Conservation (phyloP, 129 eudicot genomes). For the Helianthus annuus region DNA sequence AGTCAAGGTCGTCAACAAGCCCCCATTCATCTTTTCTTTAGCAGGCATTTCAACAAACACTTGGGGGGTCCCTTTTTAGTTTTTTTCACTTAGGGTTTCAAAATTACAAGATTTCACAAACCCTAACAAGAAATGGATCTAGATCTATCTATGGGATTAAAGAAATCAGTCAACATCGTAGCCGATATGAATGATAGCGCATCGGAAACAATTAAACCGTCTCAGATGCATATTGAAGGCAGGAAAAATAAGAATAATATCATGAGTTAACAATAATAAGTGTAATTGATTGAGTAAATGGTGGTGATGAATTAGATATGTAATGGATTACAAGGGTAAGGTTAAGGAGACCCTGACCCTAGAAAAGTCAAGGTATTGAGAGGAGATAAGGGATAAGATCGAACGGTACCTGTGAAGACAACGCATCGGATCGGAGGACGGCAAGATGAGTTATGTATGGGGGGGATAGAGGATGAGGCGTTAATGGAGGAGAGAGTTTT, state of each 20-base stretch:
- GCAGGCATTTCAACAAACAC: constrained; percentile 39
- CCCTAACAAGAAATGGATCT: constrained; percentile 12
- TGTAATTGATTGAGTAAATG: not conserved
- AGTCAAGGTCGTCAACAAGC: constrained; percentile 52
- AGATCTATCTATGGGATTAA: no score
- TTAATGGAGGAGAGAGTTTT: constrained; percentile 35
- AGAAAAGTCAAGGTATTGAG: constrained; percentile 43
- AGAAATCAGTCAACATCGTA: constrained; percentile 41
- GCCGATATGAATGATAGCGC: constrained; percentile 38
- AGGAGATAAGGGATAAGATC: constrained; percentile 48
- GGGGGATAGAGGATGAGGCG: constrained; percentile 15
- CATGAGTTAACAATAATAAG: not conserved
- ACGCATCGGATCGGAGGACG: constrained; percentile 43
- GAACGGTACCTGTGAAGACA: constrained; percentile 66
- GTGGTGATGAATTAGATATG: not conserved
- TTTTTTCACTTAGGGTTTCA: no score
- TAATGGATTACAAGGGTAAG: not conserved
- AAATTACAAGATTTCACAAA: not conserved
- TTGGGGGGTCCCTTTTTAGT: constrained; percentile 3
- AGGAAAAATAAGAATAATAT: not conserved
- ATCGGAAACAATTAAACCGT: constrained; percentile 42
- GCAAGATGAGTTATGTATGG: not conserved
- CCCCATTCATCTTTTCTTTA: constrained; percentile 66
- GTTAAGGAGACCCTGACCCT: constrained; percentile 34
- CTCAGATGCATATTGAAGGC: constrained; percentile 30